Conservation (phyloP, 1,139 yeast genomes). For the Ogataea hybrid region DNA sequence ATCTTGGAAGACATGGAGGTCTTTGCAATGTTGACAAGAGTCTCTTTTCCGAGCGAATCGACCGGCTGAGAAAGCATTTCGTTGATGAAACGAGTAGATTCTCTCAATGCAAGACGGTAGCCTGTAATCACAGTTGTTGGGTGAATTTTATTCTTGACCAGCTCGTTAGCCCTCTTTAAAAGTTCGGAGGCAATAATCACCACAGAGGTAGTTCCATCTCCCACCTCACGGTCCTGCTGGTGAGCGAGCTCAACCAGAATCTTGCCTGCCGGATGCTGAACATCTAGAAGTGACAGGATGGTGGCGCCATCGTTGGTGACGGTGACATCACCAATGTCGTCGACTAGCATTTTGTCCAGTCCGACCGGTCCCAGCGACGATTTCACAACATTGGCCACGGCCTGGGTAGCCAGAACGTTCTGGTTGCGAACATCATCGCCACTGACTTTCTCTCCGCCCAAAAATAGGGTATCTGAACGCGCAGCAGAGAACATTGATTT, state of each 20-base stretch:
- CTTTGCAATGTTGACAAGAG: slow-evolving; percentile 81
- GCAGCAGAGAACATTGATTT: slow-evolving; percentile 55
- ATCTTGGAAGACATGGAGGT: slow-evolving; percentile 97
- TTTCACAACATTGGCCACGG: slow-evolving; percentile 96
- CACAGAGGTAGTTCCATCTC: slow-evolving; percentile 97
- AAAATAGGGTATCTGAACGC: slow-evolving; percentile 86
- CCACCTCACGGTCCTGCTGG: slow-evolving; percentile 98
- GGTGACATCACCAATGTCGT: slow-evolving; percentile 98
- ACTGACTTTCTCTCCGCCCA: slow-evolving; percentile 93
- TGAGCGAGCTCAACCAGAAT: slow-evolving; percentile 96
- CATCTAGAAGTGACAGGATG: slow-evolving; percentile 84
- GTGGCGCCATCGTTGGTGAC: slow-evolving; percentile 99
- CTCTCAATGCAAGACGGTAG: slow-evolving; percentile 88
- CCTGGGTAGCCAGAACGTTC: slow-evolving; percentile 92
- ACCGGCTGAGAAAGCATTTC: slow-evolving; percentile 84
- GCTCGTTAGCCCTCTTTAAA: slow-evolving; percentile 87
- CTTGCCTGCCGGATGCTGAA: slow-evolving; percentile 98
- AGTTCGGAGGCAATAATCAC: slow-evolving; percentile 94
- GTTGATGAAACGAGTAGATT: slow-evolving; percentile 84
- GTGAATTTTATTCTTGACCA: slow-evolving; percentile 90
- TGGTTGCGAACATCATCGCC: slow-evolving; percentile 97
- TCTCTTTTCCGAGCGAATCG: slow-evolving; percentile 79
- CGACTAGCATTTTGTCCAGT: slow-evolving; percentile 96
- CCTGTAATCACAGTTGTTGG: slow-evolving; percentile 98
- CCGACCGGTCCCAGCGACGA: slow-evolving; percentile 98